Evolutionary conservation across 768 basidiomycete species (phyloP), one percentile per base, ranked within the genome.

Genomic region (Lentinula sp.): DNA sequence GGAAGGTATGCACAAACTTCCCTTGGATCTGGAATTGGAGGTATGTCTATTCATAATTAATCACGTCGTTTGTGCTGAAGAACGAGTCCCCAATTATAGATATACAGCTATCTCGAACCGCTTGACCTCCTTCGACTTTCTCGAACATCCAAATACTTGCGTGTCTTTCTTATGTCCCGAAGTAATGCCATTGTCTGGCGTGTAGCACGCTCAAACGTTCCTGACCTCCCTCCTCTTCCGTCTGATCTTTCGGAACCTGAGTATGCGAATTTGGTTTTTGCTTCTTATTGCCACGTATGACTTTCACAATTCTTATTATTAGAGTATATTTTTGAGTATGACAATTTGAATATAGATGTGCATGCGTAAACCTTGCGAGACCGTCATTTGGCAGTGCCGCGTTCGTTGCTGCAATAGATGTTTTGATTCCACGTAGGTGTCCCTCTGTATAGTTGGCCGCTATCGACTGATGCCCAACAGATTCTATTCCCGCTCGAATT

Each of bases 261-360:
- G 58, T 82, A 78, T 61, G 73, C 77, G 8, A 74, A 72, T 61
- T 74, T 84, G n/a, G 73, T 71, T 9, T 82, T 83, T 59, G 74
- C 75, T 61, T 61, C 73, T 37, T 68, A 74, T 66, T 80, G 81
- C 66, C 74, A 80, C 70, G 81, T 80, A 62, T 61, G 66, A 59
- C 10, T 15, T 43, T 23, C n/a, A 41, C 15, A 39, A 37, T 46
- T 63, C 55, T 51, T 4, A 33, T 41, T 46, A 18, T 7, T 12
- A 28, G 20, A 9, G 42, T 4, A 16, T 15, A 5, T 35, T 18
- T 15, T 13, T 15, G 13, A 1, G 42, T 57, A 52, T 61, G 16
- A 56, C 16, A 9, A 13, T 20, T 57, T 33, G 45, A n/a, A 32
- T 41, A 42, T 46, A 79, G 76, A 70, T 73, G 56, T 79, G 77